A percentile compares a stretch with the other conserved stretches of the same genome.
Evolutionary conservation across 306 rosid species (phyloP).

Genomic region (Sesbania bispinosa): DNA sequence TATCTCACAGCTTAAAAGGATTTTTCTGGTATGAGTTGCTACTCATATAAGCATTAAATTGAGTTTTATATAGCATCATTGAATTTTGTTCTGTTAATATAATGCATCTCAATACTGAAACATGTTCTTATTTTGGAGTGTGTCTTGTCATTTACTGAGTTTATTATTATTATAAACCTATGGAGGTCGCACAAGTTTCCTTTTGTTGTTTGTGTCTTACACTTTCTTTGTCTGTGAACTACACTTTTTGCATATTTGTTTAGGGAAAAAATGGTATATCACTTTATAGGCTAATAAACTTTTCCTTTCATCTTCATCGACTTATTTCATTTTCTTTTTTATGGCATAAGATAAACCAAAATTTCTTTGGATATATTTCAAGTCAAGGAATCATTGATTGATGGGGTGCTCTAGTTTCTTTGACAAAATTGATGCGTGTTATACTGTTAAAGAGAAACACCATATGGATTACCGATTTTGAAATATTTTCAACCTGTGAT

Average conservation of each 20-base stretch:
- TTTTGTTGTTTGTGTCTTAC: background rate
- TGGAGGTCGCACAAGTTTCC: background rate
- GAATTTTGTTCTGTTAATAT: background rate
- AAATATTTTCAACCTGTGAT: background rate
- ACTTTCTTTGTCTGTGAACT: constrained; percentile 9
- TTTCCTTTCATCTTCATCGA: background rate
- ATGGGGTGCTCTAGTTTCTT: constrained; percentile 2
- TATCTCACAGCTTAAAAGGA: constrained; percentile 87
- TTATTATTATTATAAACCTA: background rate
- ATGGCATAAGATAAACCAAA: constrained; percentile 7
- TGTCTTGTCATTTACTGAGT: background rate
- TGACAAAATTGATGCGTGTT: background rate
- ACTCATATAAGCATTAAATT: constrained; percentile 23
- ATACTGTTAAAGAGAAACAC: constrained; percentile 11
- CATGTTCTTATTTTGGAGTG: constrained; percentile 15
- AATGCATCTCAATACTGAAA: constrained; percentile 2
- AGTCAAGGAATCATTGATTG: constrained; percentile 6
- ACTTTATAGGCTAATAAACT: background rate
- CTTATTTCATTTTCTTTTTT: constrained; percentile 7
- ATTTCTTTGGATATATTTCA: background rate
- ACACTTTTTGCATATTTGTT: background rate
- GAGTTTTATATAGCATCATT: constrained; percentile 18
- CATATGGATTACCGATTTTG: constrained; percentile 13
- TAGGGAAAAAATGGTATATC: background rate
- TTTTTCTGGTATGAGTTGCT: constrained; percentile 66